Conservation (phyloP, 2,329 filamentous ascomycete genomes). For the Microsporum canis region DNA sequence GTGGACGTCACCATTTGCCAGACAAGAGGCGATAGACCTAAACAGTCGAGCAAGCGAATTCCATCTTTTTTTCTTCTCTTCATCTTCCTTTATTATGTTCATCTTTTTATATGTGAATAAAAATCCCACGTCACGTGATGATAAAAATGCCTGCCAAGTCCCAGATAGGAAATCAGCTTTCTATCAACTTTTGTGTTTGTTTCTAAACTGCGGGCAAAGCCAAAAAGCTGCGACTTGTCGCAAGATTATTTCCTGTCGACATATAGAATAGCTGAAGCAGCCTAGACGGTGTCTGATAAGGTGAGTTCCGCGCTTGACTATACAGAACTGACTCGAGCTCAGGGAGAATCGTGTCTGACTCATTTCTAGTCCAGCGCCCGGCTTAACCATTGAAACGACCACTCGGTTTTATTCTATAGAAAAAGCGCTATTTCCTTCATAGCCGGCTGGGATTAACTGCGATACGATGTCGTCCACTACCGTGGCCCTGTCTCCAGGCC, state of each 20-base stretch:
- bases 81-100: background rate
- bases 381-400: too few species aligned
- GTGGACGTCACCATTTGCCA: background rate
- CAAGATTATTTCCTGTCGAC: too few species aligned
- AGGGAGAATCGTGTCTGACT: background rate
- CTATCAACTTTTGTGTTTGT: background rate
- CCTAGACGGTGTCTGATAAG: background rate
- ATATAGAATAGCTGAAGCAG: background rate
- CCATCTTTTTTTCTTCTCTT: background rate
- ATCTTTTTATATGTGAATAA: background rate
- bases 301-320: background rate
- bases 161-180: background rate
- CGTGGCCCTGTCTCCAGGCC: conserved; percentile 8
- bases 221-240: background rate
- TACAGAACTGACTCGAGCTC: background rate
- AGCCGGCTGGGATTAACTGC: too few species aligned
- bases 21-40: background rate
- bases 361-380: background rate
- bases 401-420: too few species aligned
- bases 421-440: too few species aligned
- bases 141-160: background rate
- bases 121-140: conserved; percentile 4
- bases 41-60: background rate
- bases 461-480: background rate
- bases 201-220: background rate